Evolutionary conservation across 768 basidiomycete genomes (phyloP).

Genomic region (Boletus sp.): DNA sequence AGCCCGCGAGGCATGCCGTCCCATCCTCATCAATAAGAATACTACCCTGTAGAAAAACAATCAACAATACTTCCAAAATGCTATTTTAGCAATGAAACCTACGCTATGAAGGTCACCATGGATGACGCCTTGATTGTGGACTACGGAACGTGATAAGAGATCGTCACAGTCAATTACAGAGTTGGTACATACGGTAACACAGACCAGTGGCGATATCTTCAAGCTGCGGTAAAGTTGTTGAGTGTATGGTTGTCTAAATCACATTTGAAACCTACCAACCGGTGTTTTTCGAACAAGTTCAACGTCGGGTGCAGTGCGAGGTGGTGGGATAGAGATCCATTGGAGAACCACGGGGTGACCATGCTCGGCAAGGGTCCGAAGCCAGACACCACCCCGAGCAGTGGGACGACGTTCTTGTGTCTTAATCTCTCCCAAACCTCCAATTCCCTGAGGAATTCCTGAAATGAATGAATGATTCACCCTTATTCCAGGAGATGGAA

Average conservation of each 20-base stretch:
- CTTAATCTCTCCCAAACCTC: slow-evolving; percentile 13
- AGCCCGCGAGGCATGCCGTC: slow-evolving; percentile 46
- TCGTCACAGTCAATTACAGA: background rate
- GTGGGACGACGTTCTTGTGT: slow-evolving; percentile 28
- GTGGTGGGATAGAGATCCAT: slow-evolving; percentile 26
- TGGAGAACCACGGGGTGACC: slow-evolving; percentile 33
- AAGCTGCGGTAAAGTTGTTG: slow-evolving; percentile 10
- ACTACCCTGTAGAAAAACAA: slow-evolving; percentile 29
- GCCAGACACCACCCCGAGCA: slow-evolving; percentile 27
- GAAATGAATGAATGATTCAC: background rate
- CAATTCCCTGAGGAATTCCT: slow-evolving; percentile 31
- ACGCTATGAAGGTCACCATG: slow-evolving; percentile 40
- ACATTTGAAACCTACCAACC: slow-evolving; percentile 10
- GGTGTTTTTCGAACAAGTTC: background rate
- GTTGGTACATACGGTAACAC: slow-evolving; percentile 17
- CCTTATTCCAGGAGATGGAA: background rate
- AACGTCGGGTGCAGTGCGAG: background rate
- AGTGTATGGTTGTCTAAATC: background rate
- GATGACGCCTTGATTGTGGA: slow-evolving; percentile 22
- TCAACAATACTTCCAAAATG: background rate
- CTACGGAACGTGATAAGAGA: slow-evolving; percentile 4
- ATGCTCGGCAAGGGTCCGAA: slow-evolving; percentile 31
- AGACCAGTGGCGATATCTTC: slow-evolving; percentile 23
- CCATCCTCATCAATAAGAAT: slow-evolving; percentile 40
- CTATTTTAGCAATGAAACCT: background rate